phyloP scores from a whole-genome alignment of 176 grass and related monocot genomes.

The Zizania latifolia region DNA sequence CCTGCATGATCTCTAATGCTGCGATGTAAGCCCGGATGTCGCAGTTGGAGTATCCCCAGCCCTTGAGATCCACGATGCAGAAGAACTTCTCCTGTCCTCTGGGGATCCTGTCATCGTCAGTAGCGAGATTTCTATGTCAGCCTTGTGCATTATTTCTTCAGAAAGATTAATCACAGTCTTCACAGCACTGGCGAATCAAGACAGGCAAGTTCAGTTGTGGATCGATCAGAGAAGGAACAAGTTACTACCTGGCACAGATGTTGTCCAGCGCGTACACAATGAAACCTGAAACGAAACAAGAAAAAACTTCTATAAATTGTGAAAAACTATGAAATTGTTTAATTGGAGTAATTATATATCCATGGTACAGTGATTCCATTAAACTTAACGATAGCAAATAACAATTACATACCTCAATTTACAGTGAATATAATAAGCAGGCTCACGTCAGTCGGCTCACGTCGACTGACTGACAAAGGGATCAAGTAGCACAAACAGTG shows the following conservation, averaged over 20 bases:
- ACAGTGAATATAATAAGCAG: too few species aligned
- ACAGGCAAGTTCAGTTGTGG: too few species aligned
- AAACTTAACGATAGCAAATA: too few species aligned
- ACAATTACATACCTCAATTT: too few species aligned
- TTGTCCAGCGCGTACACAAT: conserved; percentile 59
- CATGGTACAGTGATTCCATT: too few species aligned
- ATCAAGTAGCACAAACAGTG: too few species aligned
- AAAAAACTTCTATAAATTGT: background rate
- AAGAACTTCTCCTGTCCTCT: conserved; percentile 66
- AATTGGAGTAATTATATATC: too few species aligned
- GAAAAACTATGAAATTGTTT: too few species aligned
- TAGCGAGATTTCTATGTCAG: background rate
- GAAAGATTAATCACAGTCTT: too few species aligned
- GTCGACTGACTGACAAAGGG: too few species aligned
- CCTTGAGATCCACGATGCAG: conserved; percentile 62
- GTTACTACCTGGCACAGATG: conserved; percentile 51
- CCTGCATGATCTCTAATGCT: conserved; percentile 71
- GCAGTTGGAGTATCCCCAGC: conserved; percentile 65
- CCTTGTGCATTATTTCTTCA: background rate
- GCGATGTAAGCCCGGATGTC: conserved; percentile 55
- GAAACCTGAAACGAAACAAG: conserved; percentile 36
- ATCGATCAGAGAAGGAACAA: background rate
- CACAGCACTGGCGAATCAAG: too few species aligned
- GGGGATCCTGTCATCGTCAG: conserved; percentile 38
- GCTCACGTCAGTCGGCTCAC: too few species aligned